Percentiles rank a stretch among this genome's conserved stretches.
phyloP scores from a whole-genome alignment of 129 eudicot genomes.

The Oenanthe sinensis region DNA sequence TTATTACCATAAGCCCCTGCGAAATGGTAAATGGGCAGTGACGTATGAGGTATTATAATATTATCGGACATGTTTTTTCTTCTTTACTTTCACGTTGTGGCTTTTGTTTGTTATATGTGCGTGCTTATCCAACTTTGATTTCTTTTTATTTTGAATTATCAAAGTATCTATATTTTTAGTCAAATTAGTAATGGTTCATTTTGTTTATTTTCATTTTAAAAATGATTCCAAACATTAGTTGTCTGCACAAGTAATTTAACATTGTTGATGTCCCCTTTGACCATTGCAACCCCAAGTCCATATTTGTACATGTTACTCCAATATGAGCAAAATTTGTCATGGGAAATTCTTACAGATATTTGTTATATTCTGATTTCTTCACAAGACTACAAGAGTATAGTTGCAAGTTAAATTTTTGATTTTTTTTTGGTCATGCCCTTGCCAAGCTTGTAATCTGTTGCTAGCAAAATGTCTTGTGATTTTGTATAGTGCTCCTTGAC shows the following conservation, averaged over 20 bases:
- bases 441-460: neutral
- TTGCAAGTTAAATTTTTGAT: neutral
- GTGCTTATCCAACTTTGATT: neutral
- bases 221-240: neutral
- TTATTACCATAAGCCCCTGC: conserved; percentile 72
- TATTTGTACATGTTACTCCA: neutral
- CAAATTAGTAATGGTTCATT: neutral
- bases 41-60: conserved; percentile 53
- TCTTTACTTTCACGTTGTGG: neutral
- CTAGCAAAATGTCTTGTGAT: neutral
- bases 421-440: neutral
- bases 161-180: neutral
- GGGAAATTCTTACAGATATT: neutral
- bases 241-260: neutral
- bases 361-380: neutral
- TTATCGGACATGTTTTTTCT: neutral
- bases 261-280: neutral
- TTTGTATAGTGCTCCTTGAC: neutral
- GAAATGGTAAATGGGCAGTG: conserved; percentile 78
- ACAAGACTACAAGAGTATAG: neutral
- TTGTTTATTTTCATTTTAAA: neutral
- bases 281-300: neutral
- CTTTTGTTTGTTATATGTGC: neutral
- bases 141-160: neutral
- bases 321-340: neutral